Base-by-base conservation (phyloP, 2,329 filamentous ascomycete species). In the Trichoderma harzianum region DNA sequence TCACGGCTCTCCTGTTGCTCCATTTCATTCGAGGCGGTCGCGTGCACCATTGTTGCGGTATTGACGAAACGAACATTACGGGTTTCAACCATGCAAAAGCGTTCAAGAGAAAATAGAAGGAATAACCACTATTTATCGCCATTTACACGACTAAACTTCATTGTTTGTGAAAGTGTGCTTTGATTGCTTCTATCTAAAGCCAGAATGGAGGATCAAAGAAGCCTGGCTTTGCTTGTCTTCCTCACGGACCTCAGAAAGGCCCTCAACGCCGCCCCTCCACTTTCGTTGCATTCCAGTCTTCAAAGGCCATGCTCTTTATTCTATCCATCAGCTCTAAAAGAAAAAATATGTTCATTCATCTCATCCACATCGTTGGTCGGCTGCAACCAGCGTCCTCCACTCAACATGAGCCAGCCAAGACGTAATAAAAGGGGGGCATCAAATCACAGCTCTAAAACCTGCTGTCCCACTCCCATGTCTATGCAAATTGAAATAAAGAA, bases 131-230 rank as follows among this genome's bases (percentile, higher is more conserved):
- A 60, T 30, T 36, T 32, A 51, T 34, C 3, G 21, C 28, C 30
- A 10, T 21, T 24, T 55, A 30, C 16, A 39, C 3, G 7, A 2
- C 10, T 58, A 5, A 2, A 5, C 2, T 7, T 28, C 12, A 63
- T 34, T 66, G 28, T 34, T 60, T 70, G 34, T 66, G 53, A 11
- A 60, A 65, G 14, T 66, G 24, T 64, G 55, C 51, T 30, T 70
- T 71, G 53, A 60, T 71, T 66, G 61, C 57, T 65, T 36, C 61
- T 60, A 66, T 66, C 60, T 64, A 64, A 39, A 60, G 69, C 11
- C 36, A 10, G 51, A 66, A 12, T 60, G 60, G 53, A 66, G 61
- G 53, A 66, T 66, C 69, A 71, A 71, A 66, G 51, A 32, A 32
- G 47, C 62, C 53, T 60, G 26, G 62, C 61, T 60, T 34, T 43